These are phyloP conservation scores for Kodamaea hsintzibuensis DNA, from an alignment of 805 yeast species.

Conservation along the genomic window DNA sequence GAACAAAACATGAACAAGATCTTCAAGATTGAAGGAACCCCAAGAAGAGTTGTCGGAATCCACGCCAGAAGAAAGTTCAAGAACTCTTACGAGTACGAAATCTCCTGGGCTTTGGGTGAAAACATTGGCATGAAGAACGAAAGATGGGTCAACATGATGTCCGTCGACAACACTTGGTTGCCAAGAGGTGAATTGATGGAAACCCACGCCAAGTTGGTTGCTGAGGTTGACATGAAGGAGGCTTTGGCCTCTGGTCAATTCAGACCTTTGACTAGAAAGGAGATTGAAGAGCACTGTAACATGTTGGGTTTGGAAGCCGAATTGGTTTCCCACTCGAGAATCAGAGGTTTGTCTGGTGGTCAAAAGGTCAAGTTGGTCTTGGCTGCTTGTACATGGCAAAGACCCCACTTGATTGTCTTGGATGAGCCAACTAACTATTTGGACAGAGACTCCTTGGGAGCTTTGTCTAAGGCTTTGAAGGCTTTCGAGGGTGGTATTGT, in stretches of 20 bases:
- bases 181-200: slow-evolving; percentile 99
- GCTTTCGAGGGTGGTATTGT: slow-evolving; percentile 99
- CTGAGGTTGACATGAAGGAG: slow-evolving; percentile 99
- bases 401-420: slow-evolving; percentile 98
- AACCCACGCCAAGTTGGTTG: slow-evolving; percentile 94
- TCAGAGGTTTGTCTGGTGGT: slow-evolving; percentile 99
- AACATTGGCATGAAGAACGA: slow-evolving; percentile 98
- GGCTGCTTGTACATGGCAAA: slow-evolving; percentile 99
- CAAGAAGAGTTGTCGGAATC: slow-evolving; percentile 94
- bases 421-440: slow-evolving; percentile 99
- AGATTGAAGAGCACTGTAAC: slow-evolving; percentile 97
- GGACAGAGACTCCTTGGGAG: slow-evolving; percentile 99
- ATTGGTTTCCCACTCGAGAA: slow-evolving; percentile 99
- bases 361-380: slow-evolving; percentile 99
- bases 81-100: slow-evolving; percentile 99
- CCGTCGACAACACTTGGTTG: slow-evolving; percentile 99
- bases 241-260: slow-evolving; percentile 99
- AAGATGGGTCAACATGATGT: slow-evolving; percentile 99
- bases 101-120: slow-evolving; percentile 97
- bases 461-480: slow-evolving; percentile 98
- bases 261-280: slow-evolving; percentile 99
- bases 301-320: slow-evolving; percentile 98
- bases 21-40: slow-evolving; percentile 98
- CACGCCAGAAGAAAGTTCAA: slow-evolving; percentile 99
- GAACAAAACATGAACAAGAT: slow-evolving; percentile 99